These are phyloP conservation scores for Phytophthora constricta DNA, from an alignment of 352 stramenopile species.

Conservation along the genomic window DNA sequence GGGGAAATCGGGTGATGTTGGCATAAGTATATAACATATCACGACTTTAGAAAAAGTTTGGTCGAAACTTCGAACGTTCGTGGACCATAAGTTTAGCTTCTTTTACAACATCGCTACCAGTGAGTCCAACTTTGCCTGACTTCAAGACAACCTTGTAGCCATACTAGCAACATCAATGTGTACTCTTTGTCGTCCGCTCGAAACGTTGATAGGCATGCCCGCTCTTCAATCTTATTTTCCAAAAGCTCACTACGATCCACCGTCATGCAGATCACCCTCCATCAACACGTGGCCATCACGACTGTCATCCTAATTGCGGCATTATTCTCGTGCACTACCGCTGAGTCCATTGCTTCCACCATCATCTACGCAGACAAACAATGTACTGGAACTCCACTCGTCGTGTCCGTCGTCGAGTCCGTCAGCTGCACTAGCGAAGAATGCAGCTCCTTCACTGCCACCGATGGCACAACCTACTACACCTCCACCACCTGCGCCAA, in stretches of 20 bases:
- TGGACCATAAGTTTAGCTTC: too few relatives aligned
- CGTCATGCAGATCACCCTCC: too few relatives aligned
- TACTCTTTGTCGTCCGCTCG: neutral
- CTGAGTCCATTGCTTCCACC: constrained; percentile 13
- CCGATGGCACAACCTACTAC: constrained; percentile 15
- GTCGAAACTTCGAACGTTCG: too few relatives aligned
- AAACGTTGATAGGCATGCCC: too few relatives aligned
- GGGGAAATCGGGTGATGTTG: too few relatives aligned
- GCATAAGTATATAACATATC: too few relatives aligned
- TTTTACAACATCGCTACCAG: too few relatives aligned
- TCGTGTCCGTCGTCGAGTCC: constrained; percentile 18
- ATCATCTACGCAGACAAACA: constrained; percentile 17
- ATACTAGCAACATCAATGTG: too few relatives aligned
- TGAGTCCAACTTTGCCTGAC: too few relatives aligned
- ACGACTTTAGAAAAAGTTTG: too few relatives aligned
- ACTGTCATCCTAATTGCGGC: constrained; percentile 6
- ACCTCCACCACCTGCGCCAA: constrained; percentile 13
- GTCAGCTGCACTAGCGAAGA: constrained; percentile 14
- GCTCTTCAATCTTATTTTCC: neutral
- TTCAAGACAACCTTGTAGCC: too few relatives aligned
- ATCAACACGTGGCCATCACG: too few relatives aligned
- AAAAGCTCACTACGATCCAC: neutral
- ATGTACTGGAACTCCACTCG: constrained; percentile 30
- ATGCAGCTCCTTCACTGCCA: constrained; percentile 16
- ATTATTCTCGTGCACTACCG: neutral